These are phyloP conservation scores for Clavispora phyllophila DNA, from an alignment of 805 yeast genomes.

Conservation along the genomic window DNA sequence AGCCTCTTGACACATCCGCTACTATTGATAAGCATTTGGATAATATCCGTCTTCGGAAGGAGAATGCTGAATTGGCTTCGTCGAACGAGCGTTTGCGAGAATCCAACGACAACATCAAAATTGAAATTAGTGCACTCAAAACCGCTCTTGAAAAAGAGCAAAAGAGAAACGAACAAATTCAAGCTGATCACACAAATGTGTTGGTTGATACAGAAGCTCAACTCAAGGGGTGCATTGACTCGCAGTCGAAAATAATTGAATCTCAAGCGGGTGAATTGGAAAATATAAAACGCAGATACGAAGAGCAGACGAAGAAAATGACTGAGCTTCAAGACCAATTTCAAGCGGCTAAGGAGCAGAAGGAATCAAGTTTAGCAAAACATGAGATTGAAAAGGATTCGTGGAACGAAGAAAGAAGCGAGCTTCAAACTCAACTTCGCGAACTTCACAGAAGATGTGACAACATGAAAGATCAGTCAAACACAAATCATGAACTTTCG, in stretches of 20 bases:
- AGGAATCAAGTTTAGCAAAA: not conserved
- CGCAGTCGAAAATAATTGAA: not conserved
- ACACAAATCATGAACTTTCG: not conserved
- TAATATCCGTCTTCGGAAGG: constrained; percentile 33
- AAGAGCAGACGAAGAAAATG: not conserved
- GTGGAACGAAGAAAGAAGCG: not conserved
- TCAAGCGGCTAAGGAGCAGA: not conserved
- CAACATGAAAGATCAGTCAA: not conserved
- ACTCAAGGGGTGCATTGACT: constrained; percentile 2
- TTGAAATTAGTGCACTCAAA: constrained; percentile 4
- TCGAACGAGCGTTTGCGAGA: constrained; percentile 5
- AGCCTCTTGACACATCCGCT: constrained; percentile 30
- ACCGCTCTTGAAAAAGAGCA: constrained; percentile 2
- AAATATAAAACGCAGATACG: not conserved
- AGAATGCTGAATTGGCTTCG: constrained; percentile 16
- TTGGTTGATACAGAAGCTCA: constrained; percentile 3
- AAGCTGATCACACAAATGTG: constrained; percentile 7
- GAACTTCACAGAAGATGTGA: not conserved
- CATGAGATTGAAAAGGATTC: not conserved
- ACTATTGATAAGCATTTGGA: constrained; percentile 41
- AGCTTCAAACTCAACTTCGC: not conserved
- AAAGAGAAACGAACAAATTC: constrained; percentile 1
- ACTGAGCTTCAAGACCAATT: not conserved
- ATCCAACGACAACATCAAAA: constrained; percentile 8
- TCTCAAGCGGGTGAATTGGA: constrained; percentile 5